These are phyloP conservation scores for Scedosporium minutisporum DNA, from an alignment of 2,329 filamentous ascomycete genomes.

Conservation along the genomic window DNA sequence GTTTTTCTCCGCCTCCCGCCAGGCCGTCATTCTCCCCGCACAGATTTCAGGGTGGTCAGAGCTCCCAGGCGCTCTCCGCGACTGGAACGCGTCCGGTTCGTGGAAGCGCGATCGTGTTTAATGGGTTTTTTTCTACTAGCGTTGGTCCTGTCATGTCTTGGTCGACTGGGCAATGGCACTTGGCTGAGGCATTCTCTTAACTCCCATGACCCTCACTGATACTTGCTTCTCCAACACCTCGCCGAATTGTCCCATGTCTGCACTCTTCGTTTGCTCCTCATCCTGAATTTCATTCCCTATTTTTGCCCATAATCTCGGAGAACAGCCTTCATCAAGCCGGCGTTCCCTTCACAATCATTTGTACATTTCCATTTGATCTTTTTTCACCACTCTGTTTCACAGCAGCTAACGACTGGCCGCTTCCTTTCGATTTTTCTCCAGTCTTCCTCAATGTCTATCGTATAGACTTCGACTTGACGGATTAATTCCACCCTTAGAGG, in stretches of 20 bases:
- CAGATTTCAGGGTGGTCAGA: slow-evolving; percentile 12
- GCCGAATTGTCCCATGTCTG: too few relatives aligned
- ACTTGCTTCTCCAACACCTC: too few relatives aligned
- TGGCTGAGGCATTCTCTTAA: not conserved
- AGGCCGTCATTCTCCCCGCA: slow-evolving; percentile 6
- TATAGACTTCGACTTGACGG: not conserved
- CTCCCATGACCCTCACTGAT: not conserved
- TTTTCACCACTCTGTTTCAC: too few relatives aligned
- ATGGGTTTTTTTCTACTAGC: slow-evolving; percentile 5
- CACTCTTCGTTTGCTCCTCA: too few relatives aligned
- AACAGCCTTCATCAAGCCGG: too few relatives aligned
- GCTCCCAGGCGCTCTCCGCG: slow-evolving; percentile 6
- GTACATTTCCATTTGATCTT: too few relatives aligned
- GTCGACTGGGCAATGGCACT: not conserved
- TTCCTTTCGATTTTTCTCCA: not conserved
- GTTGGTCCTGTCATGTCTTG: not conserved
- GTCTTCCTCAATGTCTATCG: not conserved
- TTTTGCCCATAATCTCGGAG: too few relatives aligned
- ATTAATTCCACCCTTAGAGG: not conserved
- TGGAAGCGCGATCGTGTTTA: slow-evolving; percentile 12
- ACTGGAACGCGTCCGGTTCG: slow-evolving; percentile 14
- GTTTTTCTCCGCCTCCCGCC: not conserved
- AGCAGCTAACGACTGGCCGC: not conserved
- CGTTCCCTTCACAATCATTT: too few relatives aligned
- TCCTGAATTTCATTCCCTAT: too few relatives aligned